phyloP scores from a whole-genome alignment of 1,139 yeast genomes.

The Pichia sp. region DNA sequence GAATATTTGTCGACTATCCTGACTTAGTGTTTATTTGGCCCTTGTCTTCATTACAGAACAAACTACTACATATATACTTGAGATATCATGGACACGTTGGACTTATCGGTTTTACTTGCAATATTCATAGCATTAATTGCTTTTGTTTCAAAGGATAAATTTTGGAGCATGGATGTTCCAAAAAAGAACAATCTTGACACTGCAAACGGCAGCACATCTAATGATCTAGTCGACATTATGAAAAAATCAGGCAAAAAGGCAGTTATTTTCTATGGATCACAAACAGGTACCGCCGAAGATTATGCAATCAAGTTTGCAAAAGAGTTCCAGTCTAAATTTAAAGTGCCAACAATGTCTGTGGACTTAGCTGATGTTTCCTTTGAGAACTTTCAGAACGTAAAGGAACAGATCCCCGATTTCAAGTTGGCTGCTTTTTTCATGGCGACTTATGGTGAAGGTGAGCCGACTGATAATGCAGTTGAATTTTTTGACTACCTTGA shows the following conservation, averaged over 20 bases:
- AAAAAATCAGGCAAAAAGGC: slow-evolving; percentile 63
- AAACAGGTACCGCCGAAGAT: slow-evolving; percentile 99
- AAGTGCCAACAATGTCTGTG: slow-evolving; percentile 76
- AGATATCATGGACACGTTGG: slow-evolving; percentile 62
- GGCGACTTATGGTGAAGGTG: slow-evolving; percentile 98
- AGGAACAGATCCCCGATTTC: slow-evolving; percentile 35
- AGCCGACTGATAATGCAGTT: slow-evolving; percentile 89
- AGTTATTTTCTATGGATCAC: slow-evolving; percentile 84
- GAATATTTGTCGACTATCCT: no score
- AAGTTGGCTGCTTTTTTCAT: slow-evolving; percentile 63
- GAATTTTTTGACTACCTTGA: slow-evolving; percentile 60
- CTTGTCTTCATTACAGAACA: no score
- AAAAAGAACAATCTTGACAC: no score
- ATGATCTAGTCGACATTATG: slow-evolving; percentile 62
- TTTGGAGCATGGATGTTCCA: slow-evolving; percentile 42
- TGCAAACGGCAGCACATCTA: no score
- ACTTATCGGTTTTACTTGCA: slow-evolving; percentile 59
- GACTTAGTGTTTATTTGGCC: no score
- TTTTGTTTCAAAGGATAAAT: slow-evolving; percentile 57
- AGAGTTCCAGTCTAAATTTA: slow-evolving; percentile 77
- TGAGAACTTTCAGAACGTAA: slow-evolving; percentile 56
- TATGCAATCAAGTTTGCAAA: slow-evolving; percentile 86
- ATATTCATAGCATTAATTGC: slow-evolving; percentile 57
- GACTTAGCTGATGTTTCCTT: slow-evolving; percentile 82
- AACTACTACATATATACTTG: no score